phyloP scores from a whole-genome alignment of 805 yeast genomes.

The Peterozyma xylosa region DNA sequence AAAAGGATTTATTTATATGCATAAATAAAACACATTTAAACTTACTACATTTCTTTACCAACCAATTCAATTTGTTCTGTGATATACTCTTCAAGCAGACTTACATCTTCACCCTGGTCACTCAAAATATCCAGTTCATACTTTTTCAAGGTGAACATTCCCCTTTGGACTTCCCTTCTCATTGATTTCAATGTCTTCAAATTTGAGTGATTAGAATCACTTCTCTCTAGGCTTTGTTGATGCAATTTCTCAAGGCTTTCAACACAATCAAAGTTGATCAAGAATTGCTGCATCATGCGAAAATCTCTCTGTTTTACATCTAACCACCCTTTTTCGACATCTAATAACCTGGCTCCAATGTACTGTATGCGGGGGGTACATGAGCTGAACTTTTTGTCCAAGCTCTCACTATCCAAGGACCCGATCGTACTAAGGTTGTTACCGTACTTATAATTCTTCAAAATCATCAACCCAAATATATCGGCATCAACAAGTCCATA shows the following conservation, averaged over 20 bases:
- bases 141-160: conserved; percentile 40
- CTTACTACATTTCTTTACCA: too few species aligned
- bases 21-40: too few species aligned
- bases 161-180: conserved; percentile 46
- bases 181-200: conserved; percentile 5
- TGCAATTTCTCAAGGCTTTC: neutral
- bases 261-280: conserved; percentile 7
- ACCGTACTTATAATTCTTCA: conserved; percentile 27
- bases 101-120: too few species aligned
- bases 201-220: neutral
- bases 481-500: conserved; percentile 55
- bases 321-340: neutral
- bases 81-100: too few species aligned
- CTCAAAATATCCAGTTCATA: conserved; percentile 42
- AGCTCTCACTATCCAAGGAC: neutral
- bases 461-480: conserved; percentile 53
- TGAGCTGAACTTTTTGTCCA: too few species aligned
- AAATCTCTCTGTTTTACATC: conserved; percentile 17
- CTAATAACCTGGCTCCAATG: neutral
- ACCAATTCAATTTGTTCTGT: too few species aligned
- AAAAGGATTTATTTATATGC: too few species aligned
- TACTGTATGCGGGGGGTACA: too few species aligned
- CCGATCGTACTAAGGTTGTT: conserved; percentile 9
- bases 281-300: conserved; percentile 19
- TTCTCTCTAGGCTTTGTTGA: conserved; percentile 15